Evolutionary conservation across 371 early-diverging fungal species (phyloP), one percentile per base, ranked within the genome.

Genomic region (Mortierella sp.): DNA sequence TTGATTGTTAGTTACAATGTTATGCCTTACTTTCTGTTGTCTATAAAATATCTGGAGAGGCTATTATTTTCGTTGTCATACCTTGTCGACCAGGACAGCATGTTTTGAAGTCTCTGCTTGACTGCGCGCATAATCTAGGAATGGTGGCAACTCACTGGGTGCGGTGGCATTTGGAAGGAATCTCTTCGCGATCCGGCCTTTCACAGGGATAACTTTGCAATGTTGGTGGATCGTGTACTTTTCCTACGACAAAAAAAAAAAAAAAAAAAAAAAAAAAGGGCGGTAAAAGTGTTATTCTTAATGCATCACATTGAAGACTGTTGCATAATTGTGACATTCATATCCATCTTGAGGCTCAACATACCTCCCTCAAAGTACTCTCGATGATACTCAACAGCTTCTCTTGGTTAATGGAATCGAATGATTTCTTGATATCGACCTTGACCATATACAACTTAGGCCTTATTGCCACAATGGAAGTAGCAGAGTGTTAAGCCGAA

Each of bases 391-490:
- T 59, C 31, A 95, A 43, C 9, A 97, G 71, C 55, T 81, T 82
- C 15, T 68, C 78, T 60, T 93, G 94, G 15, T 90, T 82, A 50
- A 96, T 92, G 4, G 89, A 86, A 60, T 97, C 97, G 76, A 90
- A 97, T 24, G 92, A 90, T 31, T 78, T 79, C 27, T 79, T 78
- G 28, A 96, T 87, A 68, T 97, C 97, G 14, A 93, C 84, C 64
- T 97, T 97, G 54, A 89, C 92, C 78, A 95, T 89, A 51, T 89
- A 97, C 12, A 94, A 61, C 43, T 56, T 51, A 15, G 64, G 52
- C 23, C 60, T 62, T 49, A 23, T 23, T 17, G 32, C 37, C 19
- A 6, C 12, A 37, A 17, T 46, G 21, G 2, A 37, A 14, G 37
- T 14, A 4, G 37, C 14, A n/a, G n/a, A n/a, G n/a, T n/a, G n/a